Base-by-base conservation (phyloP, 164 flowering plant genomes). In the Tetrastigma voinierianum region DNA sequence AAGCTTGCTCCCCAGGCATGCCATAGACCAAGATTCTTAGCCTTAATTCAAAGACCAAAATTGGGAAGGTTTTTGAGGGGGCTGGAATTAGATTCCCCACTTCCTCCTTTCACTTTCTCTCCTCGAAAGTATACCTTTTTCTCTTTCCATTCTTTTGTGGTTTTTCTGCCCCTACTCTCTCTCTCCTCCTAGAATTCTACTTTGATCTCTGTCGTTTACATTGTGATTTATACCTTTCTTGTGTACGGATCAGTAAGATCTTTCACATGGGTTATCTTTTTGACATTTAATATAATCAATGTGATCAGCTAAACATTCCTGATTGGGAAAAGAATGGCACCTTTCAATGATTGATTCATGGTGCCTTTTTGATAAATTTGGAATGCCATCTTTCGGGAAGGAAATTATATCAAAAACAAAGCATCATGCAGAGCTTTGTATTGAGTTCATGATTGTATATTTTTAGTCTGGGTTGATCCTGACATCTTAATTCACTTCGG, bases 11-110 rank as follows among this genome's bases (percentile, higher is more conserved):
- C 56, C 14, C 14, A 56, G 78, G 75, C 46, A 76, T 75, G 78
- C 81, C 74, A 76, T 72, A 54, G 59, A 23, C 71, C 24, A 44
- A 77, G 81, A 84, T 81, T 84, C 84, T 57, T 68, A 62, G 60
- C 81, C 80, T 75, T 60, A 23, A 46, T 62, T 16, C 18, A 68
- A 65, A 70, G 72, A 63, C 40, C 66, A 52, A 13, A 23, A 46
- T n/a, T 23, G n/a, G 32, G 10, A 16, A 48, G 4, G 15, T 49
- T 66, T 56, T 16, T 23, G 51, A 12, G 48, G 68, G 64, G 61
- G 49, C 70, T 72, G 45, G 81, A 76, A 80, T 74, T n/a, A 51
- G 78, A 77, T 79, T 74, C 78, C 65, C 73, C 32, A 74, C 52
- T 70, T 77, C 40, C 46, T 62, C 0, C 57, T 13, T 59, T 20